These are phyloP conservation scores for Acacia acuminata DNA, from an alignment of 306 rosid genomes.

Conservation along the genomic window DNA sequence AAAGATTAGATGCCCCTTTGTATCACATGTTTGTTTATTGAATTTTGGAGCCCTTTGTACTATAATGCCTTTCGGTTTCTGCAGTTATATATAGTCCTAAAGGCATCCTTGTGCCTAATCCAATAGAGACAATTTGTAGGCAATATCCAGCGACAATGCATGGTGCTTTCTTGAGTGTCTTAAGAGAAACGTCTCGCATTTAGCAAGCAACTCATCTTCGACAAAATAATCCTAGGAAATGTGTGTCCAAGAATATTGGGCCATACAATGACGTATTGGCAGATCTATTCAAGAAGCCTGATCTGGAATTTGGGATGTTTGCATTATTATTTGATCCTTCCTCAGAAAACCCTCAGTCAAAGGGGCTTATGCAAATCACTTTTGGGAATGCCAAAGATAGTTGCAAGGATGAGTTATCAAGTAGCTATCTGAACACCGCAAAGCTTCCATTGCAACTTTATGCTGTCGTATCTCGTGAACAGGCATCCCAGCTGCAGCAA, in stretches of 20 bases:
- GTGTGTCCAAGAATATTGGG: constrained; percentile 49
- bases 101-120: constrained; percentile 78
- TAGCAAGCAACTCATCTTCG: constrained; percentile 41
- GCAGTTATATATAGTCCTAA: too few relatives aligned
- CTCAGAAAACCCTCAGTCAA: constrained; percentile 54
- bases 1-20: too few relatives aligned
- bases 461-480: constrained; percentile 64
- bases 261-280: constrained; percentile 44
- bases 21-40: too few relatives aligned
- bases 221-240: constrained; percentile 49
- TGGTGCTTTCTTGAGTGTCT: constrained; percentile 90
- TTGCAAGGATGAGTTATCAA: constrained; percentile 35
- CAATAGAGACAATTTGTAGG: constrained; percentile 81
- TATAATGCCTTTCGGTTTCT: too few relatives aligned
- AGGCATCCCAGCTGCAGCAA: constrained; percentile 58
- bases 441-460: constrained; percentile 65
- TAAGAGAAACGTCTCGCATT: constrained; percentile 88
- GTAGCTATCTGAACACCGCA: constrained; percentile 36
- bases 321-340: constrained; percentile 59
- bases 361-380: constrained; percentile 66
- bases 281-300: constrained; percentile 70
- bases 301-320: constrained; percentile 62
- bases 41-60: too few relatives aligned
- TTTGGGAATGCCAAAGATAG: constrained; percentile 44
- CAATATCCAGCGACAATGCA: constrained; percentile 98